phyloP scores from a whole-genome alignment of 768 basidiomycete genomes.

The Mycena filopes region DNA sequence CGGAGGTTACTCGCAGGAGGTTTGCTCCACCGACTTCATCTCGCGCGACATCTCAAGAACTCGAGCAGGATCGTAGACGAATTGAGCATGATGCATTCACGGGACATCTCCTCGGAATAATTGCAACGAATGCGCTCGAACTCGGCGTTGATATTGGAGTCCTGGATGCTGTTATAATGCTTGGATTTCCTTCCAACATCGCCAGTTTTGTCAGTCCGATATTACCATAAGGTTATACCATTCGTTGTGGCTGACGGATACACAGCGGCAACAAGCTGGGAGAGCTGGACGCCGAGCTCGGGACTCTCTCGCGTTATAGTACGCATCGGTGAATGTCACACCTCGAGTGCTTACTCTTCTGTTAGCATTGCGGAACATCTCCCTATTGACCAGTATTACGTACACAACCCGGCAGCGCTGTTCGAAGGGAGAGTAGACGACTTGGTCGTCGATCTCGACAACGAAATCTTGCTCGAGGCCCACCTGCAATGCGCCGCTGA shows the following conservation, averaged over 20 bases:
- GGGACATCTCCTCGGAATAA: constrained; percentile 83
- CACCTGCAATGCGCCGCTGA: constrained; percentile 90
- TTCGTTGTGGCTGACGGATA: neutral
- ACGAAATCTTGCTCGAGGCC: constrained; percentile 79
- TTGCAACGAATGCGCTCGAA: constrained; percentile 92
- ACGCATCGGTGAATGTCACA: neutral
- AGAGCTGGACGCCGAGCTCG: constrained; percentile 84
- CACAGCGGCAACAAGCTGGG: constrained; percentile 88
- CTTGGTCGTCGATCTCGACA: constrained; percentile 78
- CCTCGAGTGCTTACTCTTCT: neutral
- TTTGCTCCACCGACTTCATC: constrained; percentile 37
- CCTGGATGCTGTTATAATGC: constrained; percentile 90
- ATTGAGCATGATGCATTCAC: constrained; percentile 91
- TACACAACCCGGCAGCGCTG: constrained; percentile 73
- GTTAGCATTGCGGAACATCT: constrained; percentile 66
- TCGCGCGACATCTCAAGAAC: neutral
- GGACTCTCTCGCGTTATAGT: constrained; percentile 76
- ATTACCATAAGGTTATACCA: neutral
- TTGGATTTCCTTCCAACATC: constrained; percentile 83
- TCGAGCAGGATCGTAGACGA: constrained; percentile 73
- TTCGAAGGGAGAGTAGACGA: constrained; percentile 72
- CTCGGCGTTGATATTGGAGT: constrained; percentile 91
- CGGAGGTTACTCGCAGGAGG: constrained; percentile 83
- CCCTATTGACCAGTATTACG: constrained; percentile 82
- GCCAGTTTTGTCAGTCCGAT: constrained; percentile 76